A percentile compares a stretch with the other conserved stretches of the same genome.
Evolutionary conservation across 2,329 filamentous ascomycete species (phyloP).

Genomic region (Diplocarpon mali): DNA sequence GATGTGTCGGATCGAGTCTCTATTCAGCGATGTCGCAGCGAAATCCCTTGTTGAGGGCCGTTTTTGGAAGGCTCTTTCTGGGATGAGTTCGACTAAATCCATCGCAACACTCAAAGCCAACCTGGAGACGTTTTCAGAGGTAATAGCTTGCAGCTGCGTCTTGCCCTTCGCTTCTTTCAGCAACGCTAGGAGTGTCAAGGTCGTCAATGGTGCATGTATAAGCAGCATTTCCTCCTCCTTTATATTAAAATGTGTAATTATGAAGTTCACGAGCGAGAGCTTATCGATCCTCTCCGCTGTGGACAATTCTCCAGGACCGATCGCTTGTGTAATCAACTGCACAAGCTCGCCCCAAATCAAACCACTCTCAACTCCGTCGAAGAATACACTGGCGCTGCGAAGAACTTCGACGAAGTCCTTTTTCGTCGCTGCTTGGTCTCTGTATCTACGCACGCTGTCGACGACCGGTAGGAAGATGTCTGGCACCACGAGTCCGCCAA

Average conservation of each 20-base stretch:
- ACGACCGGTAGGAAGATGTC: conserved; percentile 82
- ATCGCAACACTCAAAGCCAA: conserved; percentile 38
- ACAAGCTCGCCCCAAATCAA: conserved; percentile 83
- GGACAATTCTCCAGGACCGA: conserved; percentile 35
- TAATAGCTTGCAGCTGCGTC: conserved; percentile 20
- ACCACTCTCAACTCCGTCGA: conserved; percentile 90
- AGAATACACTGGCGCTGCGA: conserved; percentile 88
- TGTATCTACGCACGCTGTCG: conserved; percentile 66
- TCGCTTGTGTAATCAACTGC: conserved; percentile 51
- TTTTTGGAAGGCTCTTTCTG: conserved; percentile 48
- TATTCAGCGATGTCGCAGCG: conserved; percentile 15
- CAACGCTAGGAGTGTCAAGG: conserved; percentile 50
- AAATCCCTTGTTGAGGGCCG: conserved; percentile 22
- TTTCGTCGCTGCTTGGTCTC: conserved; percentile 51
- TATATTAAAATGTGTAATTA: conserved; percentile 81
- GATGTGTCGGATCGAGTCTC: conserved; percentile 25
- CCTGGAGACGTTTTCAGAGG: conserved; percentile 22
- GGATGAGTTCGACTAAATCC: conserved; percentile 51
- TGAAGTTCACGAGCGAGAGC: conserved; percentile 67
- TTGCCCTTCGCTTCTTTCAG: conserved; percentile 41
- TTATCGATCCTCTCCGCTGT: conserved; percentile 42
- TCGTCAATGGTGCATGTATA: conserved; percentile 68
- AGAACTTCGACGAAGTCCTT: conserved; percentile 75
- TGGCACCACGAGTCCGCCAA: conserved; percentile 80
- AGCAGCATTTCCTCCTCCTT: conserved; percentile 93